Conservation (phyloP, 2,329 filamentous ascomycete species). For the Daldinia eschscholtzii region DNA sequence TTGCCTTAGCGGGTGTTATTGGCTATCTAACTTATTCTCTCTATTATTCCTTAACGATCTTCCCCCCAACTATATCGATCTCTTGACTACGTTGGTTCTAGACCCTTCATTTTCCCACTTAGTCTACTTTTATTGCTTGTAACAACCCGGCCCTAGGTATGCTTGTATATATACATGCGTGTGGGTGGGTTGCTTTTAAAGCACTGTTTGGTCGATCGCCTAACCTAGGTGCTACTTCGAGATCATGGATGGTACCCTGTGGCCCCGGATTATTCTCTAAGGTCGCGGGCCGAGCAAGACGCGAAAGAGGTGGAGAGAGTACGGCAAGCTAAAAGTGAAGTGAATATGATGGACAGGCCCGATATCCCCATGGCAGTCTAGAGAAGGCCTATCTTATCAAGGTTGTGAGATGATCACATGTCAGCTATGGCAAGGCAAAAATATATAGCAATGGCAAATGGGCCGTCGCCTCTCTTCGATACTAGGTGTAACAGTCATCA, state of each 20-base stretch:
- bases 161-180: no score
- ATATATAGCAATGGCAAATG: no score
- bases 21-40: not conserved
- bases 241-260: not conserved
- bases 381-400: no score
- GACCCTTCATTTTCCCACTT: not conserved
- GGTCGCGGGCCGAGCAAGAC: slow-evolving; percentile 18
- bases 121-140: not conserved
- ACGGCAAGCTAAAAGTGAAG: slow-evolving; percentile 8
- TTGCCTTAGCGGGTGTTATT: not conserved
- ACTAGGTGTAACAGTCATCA: not conserved
- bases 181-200: not conserved
- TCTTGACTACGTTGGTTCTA: not conserved
- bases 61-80: not conserved
- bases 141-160: not conserved
- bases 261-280: slow-evolving; percentile 1
- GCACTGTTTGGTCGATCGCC: slow-evolving; percentile 5
- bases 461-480: not conserved
- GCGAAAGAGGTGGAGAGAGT: not conserved
- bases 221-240: not conserved
- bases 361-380: not conserved
- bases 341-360: not conserved
- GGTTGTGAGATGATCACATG: slow-evolving; percentile 11
- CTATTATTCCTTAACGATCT: not conserved
- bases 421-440: no score